Percentiles rank a stretch among this genome's conserved stretches.
phyloP scores from a whole-genome alignment of 495 filamentous ascomycete species.

The Podospora pseudopauciseta region DNA sequence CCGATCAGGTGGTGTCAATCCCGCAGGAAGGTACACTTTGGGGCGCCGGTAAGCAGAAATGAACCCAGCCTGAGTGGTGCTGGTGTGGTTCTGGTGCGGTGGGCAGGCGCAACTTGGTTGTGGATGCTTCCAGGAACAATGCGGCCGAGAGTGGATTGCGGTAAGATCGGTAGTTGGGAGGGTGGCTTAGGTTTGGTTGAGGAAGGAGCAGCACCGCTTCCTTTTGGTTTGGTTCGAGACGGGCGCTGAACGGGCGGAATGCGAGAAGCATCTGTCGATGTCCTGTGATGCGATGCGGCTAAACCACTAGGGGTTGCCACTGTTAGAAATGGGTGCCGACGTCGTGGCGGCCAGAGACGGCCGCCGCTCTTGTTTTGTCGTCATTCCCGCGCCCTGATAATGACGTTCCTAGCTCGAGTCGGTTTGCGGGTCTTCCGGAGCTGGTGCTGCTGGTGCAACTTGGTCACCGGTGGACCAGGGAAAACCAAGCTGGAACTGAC shows the following conservation, averaged over 20 bases:
- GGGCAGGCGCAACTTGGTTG: not conserved
- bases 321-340: not conserved
- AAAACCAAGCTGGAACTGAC: not conserved
- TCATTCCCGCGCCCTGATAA: conserved; percentile 11
- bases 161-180: not conserved
- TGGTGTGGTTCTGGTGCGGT: not conserved
- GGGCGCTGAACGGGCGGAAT: not conserved
- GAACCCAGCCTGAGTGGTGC: not conserved
- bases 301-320: not conserved
- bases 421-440: conserved; percentile 17
- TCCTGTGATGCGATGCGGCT: not conserved
- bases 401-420: conserved; percentile 20
- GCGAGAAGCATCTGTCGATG: not conserved
- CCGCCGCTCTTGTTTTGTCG: not conserved
- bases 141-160: not conserved
- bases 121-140: conserved; percentile 3
- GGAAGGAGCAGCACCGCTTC: not conserved
- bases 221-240: not conserved
- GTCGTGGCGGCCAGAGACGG: conserved; percentile 1
- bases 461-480: conserved; percentile 7
- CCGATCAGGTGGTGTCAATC: not conserved
- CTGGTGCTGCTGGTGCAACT: conserved; percentile 7
- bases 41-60: not conserved
- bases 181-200: not conserved
- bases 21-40: not conserved